Base-by-base conservation (phyloP, 352 stramenopile genomes). In the Globisporangium nagaii region DNA sequence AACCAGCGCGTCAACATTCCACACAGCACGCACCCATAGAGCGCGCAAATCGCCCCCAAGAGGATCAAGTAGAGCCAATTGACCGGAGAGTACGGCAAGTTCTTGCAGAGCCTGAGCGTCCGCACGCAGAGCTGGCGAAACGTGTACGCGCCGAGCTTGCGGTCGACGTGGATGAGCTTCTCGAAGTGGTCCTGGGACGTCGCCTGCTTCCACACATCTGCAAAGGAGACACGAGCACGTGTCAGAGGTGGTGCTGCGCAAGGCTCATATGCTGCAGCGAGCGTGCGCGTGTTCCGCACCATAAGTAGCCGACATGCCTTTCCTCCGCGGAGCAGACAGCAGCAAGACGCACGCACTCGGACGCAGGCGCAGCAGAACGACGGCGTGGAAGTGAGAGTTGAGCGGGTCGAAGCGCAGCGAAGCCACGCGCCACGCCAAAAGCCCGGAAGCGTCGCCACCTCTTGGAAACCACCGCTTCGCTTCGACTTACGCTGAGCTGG, bases 21-120 rank as follows among this genome's bases (percentile, higher is more conserved):
- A 17, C 13, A 46, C 5, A 19, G 4, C 11, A 60, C 63, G 32
- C 69, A 92, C 82, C 77, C 80, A 49, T 86, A 87, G 12, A 85
- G 39, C 32, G 81, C 81, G 15, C 79, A 72, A 44, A 87, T 51
- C 2, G 58, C 62, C 8, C 83, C 79, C 9, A 93, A 56, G 7
- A 85, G 65, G 32, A 75, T 67, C 34, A 93, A 59, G 37, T 85
- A 93, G 19, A 90, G 63, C 83, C 83, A 93, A 49, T 77, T 93
- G 25, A 90, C 79, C 1, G 79, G 84, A 28, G 84, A 93, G 43
- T 90, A 84, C 20, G 84, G 81, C n/a, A 93, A 43, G 49, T 87
- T 81, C 53, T 85, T 86, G 64, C 79, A 91, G 41, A 91, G 40
- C 28, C 65, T 62, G 11, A 89, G 72, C 35, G 72, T 84, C 4